phyloP scores from a whole-genome alignment of 2,329 filamentous ascomycete genomes.

The Blastomyces emzantsi region DNA sequence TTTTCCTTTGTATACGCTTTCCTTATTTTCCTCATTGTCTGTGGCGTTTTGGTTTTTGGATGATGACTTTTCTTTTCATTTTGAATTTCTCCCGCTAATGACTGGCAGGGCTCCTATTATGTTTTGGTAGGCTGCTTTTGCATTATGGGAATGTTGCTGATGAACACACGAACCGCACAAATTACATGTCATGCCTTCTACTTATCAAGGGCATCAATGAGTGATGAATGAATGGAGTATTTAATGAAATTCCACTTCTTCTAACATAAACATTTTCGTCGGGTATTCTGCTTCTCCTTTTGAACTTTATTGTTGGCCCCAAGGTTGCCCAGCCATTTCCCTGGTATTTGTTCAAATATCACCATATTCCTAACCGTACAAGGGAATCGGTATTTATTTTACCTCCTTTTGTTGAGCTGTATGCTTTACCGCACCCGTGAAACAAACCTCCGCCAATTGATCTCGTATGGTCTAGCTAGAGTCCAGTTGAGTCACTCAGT shows the following conservation, averaged over 20 bases:
- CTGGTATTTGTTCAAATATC: background rate
- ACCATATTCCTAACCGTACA: background rate
- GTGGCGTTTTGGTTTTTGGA: background rate
- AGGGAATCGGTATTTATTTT: background rate
- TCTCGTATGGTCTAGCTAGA: background rate
- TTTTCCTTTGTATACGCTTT: conserved; percentile 29
- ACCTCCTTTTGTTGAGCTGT: background rate
- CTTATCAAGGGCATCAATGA: background rate
- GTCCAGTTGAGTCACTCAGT: background rate
- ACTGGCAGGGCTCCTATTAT: background rate
- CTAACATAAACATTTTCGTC: background rate
- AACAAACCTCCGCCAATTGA: background rate
- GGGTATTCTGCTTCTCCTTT: background rate
- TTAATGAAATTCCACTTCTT: background rate
- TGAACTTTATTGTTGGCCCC: background rate
- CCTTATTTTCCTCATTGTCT: conserved; percentile 4
- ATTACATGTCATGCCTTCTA: conserved; percentile 2
- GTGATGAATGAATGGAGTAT: conserved; percentile 4
- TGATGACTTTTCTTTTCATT: background rate
- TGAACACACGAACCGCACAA: conserved; percentile 2
- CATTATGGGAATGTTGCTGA: conserved; percentile 1
- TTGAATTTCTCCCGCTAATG: background rate
- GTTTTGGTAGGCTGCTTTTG: background rate
- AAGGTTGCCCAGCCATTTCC: too few relatives aligned
- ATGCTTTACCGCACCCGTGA: background rate